These are phyloP conservation scores for Petunia axillaris DNA, from an alignment of 257 asterid species.

Conservation along the genomic window DNA sequence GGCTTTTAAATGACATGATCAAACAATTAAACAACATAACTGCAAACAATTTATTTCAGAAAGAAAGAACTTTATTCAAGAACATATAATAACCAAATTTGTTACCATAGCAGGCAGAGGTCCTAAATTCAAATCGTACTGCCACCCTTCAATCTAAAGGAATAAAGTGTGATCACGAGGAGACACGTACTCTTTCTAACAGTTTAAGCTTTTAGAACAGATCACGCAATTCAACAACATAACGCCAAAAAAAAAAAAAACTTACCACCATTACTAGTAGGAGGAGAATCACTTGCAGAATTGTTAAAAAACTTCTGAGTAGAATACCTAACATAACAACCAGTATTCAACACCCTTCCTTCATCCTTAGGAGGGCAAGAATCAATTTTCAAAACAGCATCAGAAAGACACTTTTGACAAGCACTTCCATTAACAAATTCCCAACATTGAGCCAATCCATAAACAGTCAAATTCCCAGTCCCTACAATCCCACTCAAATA, in stretches of 20 bases:
- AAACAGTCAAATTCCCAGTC: slow-evolving; percentile 58
- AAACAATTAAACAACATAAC: background rate
- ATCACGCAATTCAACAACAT: background rate
- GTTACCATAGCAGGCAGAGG: too few relatives aligned
- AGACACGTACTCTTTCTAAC: too few relatives aligned
- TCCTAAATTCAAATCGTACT: too few relatives aligned
- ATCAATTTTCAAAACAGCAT: slow-evolving; percentile 43
- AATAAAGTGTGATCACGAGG: too few relatives aligned
- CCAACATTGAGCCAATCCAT: slow-evolving; percentile 85
- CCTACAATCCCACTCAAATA: slow-evolving; percentile 48
- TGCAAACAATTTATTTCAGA: too few relatives aligned
- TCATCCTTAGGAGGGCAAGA: slow-evolving; percentile 58
- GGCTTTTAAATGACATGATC: background rate
- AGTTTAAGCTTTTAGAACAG: slow-evolving; percentile 20
- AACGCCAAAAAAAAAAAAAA: background rate
- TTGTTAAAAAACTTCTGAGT: slow-evolving; percentile 58
- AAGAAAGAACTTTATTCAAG: too few relatives aligned
- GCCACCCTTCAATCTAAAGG: too few relatives aligned
- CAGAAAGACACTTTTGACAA: slow-evolving; percentile 55
- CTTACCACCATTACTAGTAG: slow-evolving; percentile 49
- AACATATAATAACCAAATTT: too few relatives aligned
- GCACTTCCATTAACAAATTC: slow-evolving; percentile 52
- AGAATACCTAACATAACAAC: slow-evolving; percentile 74
- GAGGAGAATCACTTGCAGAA: slow-evolving; percentile 36
- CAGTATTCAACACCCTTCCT: slow-evolving; percentile 70